Percentiles rank a stretch among this genome's conserved stretches.
Evolutionary conservation across 2,329 filamentous ascomycete species (phyloP).

Genomic region (Gnomoniopsis sp.): DNA sequence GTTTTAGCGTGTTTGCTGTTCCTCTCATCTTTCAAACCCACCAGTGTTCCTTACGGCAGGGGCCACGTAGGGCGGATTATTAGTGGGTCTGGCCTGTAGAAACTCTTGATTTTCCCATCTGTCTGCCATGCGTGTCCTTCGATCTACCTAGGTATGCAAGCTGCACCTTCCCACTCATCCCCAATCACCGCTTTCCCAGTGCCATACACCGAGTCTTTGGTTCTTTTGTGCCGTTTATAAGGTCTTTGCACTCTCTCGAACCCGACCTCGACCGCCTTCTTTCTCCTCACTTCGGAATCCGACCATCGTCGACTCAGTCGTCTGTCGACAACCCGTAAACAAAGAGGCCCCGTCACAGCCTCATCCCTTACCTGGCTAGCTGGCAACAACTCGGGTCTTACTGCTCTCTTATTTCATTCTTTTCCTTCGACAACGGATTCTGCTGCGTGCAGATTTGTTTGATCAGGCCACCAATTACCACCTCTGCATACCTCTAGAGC

Average conservation of each 20-base stretch:
- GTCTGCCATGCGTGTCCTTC: background rate
- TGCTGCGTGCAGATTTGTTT: background rate
- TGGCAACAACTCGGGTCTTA: background rate
- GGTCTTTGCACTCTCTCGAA: constrained; percentile 3
- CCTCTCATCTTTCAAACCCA: no score
- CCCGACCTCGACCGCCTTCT: background rate
- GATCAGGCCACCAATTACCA: background rate
- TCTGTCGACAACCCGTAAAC: constrained; percentile 1
- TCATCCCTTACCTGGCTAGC: background rate
- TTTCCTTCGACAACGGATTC: background rate
- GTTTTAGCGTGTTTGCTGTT: no score
- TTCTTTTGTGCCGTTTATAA: constrained; percentile 3
- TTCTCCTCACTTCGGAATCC: background rate
- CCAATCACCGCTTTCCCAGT: background rate
- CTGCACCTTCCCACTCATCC: background rate
- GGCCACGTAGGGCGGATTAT: no score
- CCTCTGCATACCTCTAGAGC: background rate
- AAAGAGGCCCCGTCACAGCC: constrained; percentile 7
- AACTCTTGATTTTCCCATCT: no score
- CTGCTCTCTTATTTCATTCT: background rate
- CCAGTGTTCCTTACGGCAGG: no score
- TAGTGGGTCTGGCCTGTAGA: no score
- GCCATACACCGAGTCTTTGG: background rate
- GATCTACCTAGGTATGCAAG: background rate
- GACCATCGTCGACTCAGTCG: constrained; percentile 6